phyloP scores from a whole-genome alignment of 805 yeast genomes.

The Saccharomycopsis javanensis region DNA sequence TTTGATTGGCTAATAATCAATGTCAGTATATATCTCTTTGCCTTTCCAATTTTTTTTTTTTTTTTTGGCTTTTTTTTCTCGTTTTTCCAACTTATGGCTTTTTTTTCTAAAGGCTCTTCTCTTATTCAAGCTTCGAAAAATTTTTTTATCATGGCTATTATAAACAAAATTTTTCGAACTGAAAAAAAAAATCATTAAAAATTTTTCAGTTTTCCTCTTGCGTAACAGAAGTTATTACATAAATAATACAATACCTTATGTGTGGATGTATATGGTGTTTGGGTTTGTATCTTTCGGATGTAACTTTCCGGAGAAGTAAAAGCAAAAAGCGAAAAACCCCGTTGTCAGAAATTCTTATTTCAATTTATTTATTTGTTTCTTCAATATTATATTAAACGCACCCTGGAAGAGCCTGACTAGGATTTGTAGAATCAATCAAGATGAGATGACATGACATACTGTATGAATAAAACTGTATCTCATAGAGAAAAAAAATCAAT shows the following conservation, averaged over 20 bases:
- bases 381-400: no score
- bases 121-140: neutral
- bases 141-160: neutral
- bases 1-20: neutral
- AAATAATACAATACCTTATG: no score
- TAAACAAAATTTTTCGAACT: neutral
- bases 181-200: neutral
- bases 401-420: no score
- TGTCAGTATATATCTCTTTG: constrained; percentile 1
- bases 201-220: neutral
- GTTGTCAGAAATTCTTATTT: neutral
- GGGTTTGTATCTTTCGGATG: no score
- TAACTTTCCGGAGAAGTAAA: no score
- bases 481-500: no score
- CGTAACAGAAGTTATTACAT: no score
- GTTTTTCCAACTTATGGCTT: neutral
- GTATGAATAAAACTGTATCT: no score
- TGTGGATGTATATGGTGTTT: no score
- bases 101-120: neutral
- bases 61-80: neutral
- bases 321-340: neutral
- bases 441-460: no score
- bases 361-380: no score
- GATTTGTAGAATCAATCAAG: no score
- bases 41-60: neutral